Conservation (phyloP, 257 asterid species). For the Cordia subcordata region DNA sequence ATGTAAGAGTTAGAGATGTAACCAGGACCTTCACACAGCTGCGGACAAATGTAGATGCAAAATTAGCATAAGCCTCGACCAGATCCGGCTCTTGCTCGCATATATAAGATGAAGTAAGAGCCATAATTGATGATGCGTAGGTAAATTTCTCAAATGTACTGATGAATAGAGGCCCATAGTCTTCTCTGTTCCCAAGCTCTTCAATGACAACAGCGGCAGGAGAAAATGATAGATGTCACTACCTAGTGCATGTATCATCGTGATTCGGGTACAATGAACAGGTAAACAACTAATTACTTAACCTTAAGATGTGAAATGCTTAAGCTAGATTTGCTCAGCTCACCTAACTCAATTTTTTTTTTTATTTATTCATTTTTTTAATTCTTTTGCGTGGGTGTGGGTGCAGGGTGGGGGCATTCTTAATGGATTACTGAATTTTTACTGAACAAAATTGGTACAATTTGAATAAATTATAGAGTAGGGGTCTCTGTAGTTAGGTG, state of each 20-base stretch:
- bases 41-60: constrained; percentile 68
- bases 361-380: too few relatives aligned
- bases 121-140: constrained; percentile 64
- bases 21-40: constrained; percentile 62
- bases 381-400: too few relatives aligned
- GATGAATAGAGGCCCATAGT: constrained; percentile 65
- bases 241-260: background rate
- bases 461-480: too few relatives aligned
- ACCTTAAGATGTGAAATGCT: too few relatives aligned
- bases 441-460: too few relatives aligned
- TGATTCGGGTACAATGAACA: too few relatives aligned
- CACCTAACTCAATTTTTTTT: too few relatives aligned
- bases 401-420: too few relatives aligned
- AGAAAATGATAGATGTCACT: constrained; percentile 28
- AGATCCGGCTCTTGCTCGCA: constrained; percentile 96
- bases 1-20: constrained; percentile 13
- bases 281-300: too few relatives aligned
- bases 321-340: too few relatives aligned
- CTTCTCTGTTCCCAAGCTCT: constrained; percentile 78
- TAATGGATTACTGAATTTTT: too few relatives aligned
- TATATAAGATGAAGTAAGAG: constrained; percentile 82
- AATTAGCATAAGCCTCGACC: constrained; percentile 82
- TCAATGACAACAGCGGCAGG: constrained; percentile 75
- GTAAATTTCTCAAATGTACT: constrained; percentile 70
- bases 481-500: too few relatives aligned